Percentiles rank a stretch among this genome's conserved stretches.
These are phyloP conservation scores for Moelleriella libera DNA, from an alignment of 2,329 filamentous ascomycete species.

Conservation along the genomic window DNA sequence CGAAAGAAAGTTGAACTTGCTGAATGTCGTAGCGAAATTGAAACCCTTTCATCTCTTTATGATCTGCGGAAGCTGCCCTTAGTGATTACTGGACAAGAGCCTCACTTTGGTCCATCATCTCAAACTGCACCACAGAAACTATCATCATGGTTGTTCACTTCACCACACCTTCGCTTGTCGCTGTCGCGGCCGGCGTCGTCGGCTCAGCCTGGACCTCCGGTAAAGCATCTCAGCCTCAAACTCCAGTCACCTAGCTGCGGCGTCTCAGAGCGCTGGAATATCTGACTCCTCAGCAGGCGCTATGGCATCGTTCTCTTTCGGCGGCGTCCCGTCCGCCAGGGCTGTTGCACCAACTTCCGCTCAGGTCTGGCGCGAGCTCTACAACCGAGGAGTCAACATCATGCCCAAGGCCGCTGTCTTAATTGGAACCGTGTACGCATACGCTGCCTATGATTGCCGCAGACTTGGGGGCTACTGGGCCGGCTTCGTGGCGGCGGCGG, in stretches of 20 bases:
- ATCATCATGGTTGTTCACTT: slow-evolving; percentile 6
- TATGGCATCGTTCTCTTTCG: slow-evolving; percentile 19
- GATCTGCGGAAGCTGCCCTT: too few species aligned
- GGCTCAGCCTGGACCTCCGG: slow-evolving; percentile 23
- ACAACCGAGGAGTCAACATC: slow-evolving; percentile 17
- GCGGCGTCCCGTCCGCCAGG: slow-evolving; percentile 17
- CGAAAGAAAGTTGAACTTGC: too few species aligned
- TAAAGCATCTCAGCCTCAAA: slow-evolving; percentile 3
- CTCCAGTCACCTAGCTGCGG: background rate
- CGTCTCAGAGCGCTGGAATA: background rate
- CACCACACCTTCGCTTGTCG: slow-evolving; percentile 16
- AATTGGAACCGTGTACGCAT: slow-evolving; percentile 17
- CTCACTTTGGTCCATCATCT: too few species aligned
- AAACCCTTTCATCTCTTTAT: too few species aligned
- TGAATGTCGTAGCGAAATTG: too few species aligned
- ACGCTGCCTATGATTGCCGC: slow-evolving; percentile 19
- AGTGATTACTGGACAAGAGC: too few species aligned
- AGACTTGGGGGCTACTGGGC: slow-evolving; percentile 16
- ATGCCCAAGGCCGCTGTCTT: slow-evolving; percentile 22
- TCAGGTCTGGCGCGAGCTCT: slow-evolving; percentile 22
- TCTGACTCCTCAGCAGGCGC: slow-evolving; percentile 13
- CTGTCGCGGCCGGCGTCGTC: slow-evolving; percentile 21
- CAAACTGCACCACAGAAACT: background rate
- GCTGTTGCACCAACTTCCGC: slow-evolving; percentile 15
- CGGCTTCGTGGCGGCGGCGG: slow-evolving; percentile 17